Evolutionary conservation across 768 basidiomycete species (phyloP), one percentile per base, ranked within the genome.

Genomic region (Paxillus ammoniavirescens): DNA sequence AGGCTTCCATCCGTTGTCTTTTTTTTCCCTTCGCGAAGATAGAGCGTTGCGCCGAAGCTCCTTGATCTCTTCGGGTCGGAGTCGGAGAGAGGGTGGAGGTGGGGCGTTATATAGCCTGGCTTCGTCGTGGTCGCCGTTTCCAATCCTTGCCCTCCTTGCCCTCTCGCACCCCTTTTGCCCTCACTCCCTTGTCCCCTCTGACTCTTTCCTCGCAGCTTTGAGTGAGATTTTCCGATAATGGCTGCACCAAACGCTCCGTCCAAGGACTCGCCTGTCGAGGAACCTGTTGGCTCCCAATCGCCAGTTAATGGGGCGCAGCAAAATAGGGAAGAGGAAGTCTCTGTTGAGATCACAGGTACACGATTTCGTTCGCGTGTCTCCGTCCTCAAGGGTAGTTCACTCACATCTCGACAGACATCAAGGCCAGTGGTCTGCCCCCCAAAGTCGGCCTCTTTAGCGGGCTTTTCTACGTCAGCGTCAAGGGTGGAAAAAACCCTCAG

Each of bases 371-470:
- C 41, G 15, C 35, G 12, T 15, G 42, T 10, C 18, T 21, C 10
- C 14, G 42, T 44, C 23, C 18, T 6, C 7, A 9, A 44, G 23
- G 6, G 14, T 45, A 45, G 5, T 48, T 49, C 13, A 18, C 18
- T 28, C 37, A n/a, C 9, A 28, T 17, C 14, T 8, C n/a, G 47
- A 53, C 44, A 69, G 68, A 61, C 55, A 69, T 69, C 58, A 70
- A 68, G 52, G 68, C 68, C n/a, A 72, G 66, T 31, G 70, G 68
- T 36, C 59, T 69, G 7, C 68, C 68, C 18, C 59, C 70, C 15
- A 69, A 66, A 61, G 51, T 69, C 13, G 68, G 68, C 33, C 12
- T 69, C 33, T 72, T 69, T 18, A 46, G 57, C 31, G 68, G 68
- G 13, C 13, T 62, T 6, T 69, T 68, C 52, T 69, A 68, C 15